phyloP scores from a whole-genome alignment of 2,329 filamentous ascomycete genomes.

The Tolypocladium tundrense region DNA sequence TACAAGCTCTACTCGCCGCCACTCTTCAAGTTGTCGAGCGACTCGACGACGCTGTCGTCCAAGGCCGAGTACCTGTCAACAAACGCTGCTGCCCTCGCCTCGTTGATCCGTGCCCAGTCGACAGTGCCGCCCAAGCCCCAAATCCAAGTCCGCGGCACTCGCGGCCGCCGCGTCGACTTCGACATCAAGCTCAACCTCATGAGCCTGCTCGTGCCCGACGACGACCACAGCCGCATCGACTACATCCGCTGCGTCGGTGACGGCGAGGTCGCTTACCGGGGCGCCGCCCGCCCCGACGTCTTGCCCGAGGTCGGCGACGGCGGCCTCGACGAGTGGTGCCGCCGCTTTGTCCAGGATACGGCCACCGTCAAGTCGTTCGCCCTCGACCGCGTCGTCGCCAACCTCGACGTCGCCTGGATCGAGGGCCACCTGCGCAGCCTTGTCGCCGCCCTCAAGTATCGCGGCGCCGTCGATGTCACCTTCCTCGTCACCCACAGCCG shows the following conservation, averaged over 20 bases:
- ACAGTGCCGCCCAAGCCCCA: constrained; percentile 45
- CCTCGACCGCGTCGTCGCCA: constrained; percentile 41
- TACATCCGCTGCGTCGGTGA: constrained; percentile 40
- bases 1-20: constrained; percentile 43
- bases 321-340: constrained; percentile 39
- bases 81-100: constrained; percentile 32
- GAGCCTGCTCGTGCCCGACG: constrained; percentile 38
- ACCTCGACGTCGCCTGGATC: constrained; percentile 44
- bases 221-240: constrained; percentile 33
- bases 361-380: constrained; percentile 36
- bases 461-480: constrained; percentile 35
- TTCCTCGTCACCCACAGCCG: constrained; percentile 40
- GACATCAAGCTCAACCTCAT: constrained; percentile 44
- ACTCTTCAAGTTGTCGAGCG: constrained; percentile 38
- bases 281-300: constrained; percentile 29
- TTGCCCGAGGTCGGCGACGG: constrained; percentile 32
- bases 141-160: constrained; percentile 37
- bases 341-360: constrained; percentile 34
- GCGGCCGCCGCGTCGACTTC: constrained; percentile 37
- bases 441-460: constrained; percentile 38
- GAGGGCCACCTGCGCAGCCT: constrained; percentile 44
- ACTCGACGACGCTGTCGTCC: constrained; percentile 36
- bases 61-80: constrained; percentile 37
- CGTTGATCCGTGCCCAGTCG: constrained; percentile 36
- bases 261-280: constrained; percentile 40